These are phyloP conservation scores for Digitaria exilis DNA, from an alignment of 202 grass and related monocot species.

Conservation along the genomic window DNA sequence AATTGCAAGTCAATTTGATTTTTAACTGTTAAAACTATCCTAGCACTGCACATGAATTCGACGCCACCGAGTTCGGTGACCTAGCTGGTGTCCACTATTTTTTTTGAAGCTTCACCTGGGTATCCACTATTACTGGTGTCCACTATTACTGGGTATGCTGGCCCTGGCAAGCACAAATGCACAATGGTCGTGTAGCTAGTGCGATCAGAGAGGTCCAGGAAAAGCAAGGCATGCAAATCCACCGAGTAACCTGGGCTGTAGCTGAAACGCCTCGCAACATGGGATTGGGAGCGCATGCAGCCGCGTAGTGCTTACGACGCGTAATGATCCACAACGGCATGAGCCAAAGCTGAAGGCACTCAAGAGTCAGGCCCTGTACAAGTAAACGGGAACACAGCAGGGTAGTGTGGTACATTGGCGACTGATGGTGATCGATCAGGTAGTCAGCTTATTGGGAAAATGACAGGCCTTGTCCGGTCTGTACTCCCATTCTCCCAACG, in stretches of 20 bases:
- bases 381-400: neutral
- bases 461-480: neutral
- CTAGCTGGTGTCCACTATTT: neutral
- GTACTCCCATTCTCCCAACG: neutral
- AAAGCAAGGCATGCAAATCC: neutral
- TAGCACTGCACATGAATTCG: too few relatives aligned
- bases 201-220: neutral
- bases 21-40: too few relatives aligned
- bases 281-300: too few relatives aligned
- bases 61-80: neutral
- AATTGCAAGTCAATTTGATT: too few relatives aligned
- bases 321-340: neutral
- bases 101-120: too few relatives aligned
- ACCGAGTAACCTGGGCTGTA: neutral
- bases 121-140: neutral
- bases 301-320: neutral
- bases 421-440: neutral
- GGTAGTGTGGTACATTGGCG: neutral
- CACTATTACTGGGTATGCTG: neutral
- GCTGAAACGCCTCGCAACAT: neutral
- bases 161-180: neutral
- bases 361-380: neutral
- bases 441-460: neutral
- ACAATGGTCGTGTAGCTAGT: neutral
- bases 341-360: neutral